Conservation (phyloP, 495 filamentous ascomycete genomes). For the Xylaria intraflava region DNA sequence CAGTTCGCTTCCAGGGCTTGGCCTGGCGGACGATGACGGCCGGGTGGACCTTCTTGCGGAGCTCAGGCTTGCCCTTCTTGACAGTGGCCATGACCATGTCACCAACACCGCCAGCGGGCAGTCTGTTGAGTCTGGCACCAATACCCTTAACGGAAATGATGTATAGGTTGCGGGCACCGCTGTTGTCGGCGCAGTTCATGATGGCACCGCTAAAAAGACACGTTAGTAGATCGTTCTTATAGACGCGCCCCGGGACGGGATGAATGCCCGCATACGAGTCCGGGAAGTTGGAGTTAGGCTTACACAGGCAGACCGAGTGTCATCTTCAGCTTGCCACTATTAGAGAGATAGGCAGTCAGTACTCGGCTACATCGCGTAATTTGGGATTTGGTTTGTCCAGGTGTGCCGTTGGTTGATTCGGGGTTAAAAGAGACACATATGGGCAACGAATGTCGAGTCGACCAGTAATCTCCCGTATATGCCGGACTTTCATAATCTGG, state of each 20-base stretch:
- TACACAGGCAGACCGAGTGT: slow-evolving; percentile 99
- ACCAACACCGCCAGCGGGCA: slow-evolving; percentile 50
- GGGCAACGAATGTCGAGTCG: background rate
- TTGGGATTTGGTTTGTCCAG: background rate
- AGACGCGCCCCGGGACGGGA: background rate
- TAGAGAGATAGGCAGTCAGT: slow-evolving; percentile 1
- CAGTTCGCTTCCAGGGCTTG: slow-evolving; percentile 97
- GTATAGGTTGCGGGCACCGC: slow-evolving; percentile 93
- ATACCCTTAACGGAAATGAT: slow-evolving; percentile 99
- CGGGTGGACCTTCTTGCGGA: slow-evolving; percentile 99
- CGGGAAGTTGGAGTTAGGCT: slow-evolving; percentile 56
- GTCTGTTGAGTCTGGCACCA: slow-evolving; percentile 95
- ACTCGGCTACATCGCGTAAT: background rate
- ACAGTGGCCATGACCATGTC: slow-evolving; percentile 99
- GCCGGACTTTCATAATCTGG: background rate
- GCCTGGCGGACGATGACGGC: slow-evolving; percentile 95
- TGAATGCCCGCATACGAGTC: background rate
- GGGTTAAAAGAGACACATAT: background rate
- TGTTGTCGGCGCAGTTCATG: slow-evolving; percentile 98
- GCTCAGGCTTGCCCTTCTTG: slow-evolving; percentile 99
- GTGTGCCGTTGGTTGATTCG: background rate
- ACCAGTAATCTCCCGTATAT: background rate
- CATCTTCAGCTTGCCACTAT: slow-evolving; percentile 99
- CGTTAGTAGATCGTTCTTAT: background rate
- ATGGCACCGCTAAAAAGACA: slow-evolving; percentile 65